Evolutionary conservation across 345 rosid species (phyloP).

Genomic region (Populus euphratica): DNA sequence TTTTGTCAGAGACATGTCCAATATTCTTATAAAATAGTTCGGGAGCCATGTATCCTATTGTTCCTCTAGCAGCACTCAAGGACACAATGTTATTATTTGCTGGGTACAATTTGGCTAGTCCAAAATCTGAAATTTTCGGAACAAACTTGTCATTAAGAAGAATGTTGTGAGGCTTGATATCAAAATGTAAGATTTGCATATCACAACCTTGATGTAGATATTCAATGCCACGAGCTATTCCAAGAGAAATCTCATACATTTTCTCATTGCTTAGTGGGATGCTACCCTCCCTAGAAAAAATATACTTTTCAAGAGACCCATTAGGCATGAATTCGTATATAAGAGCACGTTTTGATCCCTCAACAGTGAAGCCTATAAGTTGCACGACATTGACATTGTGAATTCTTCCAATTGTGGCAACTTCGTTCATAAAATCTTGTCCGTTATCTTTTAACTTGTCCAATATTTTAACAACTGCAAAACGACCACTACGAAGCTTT

Average conservation of each 20-base stretch:
- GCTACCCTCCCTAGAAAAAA: neutral
- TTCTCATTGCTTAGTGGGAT: accelerated
- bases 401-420: neutral
- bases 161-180: neutral
- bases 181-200: neutral
- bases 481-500: neutral
- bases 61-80: too few relatives aligned
- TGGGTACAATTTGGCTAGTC: too few relatives aligned
- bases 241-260: neutral
- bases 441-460: neutral
- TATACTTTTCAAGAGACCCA: neutral
- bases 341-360: neutral
- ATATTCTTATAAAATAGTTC: neutral
- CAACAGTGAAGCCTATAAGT: neutral
- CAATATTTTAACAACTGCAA: neutral
- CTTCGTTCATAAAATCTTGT: neutral
- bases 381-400: neutral
- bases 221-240: neutral
- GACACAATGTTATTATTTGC: too few relatives aligned
- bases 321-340: neutral
- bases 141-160: neutral
- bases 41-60: neutral
- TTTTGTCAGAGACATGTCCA: neutral
- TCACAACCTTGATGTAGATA: neutral
- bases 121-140: too few relatives aligned